Evolutionary conservation across 768 basidiomycete genomes (phyloP).

Genomic region (Termitomyces sp.): DNA sequence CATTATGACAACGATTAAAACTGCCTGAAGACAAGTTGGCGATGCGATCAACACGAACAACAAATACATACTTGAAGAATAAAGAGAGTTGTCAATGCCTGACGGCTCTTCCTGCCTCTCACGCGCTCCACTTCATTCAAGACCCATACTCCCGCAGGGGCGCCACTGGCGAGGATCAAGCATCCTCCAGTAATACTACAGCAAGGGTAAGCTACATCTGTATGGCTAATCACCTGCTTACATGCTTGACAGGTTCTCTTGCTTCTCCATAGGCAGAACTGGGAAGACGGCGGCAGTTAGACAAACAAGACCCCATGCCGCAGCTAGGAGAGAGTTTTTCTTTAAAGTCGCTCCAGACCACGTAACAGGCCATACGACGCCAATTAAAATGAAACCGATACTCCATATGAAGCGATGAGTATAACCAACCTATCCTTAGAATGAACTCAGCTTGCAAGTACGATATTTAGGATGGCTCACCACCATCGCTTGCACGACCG

Average conservation of each 20-base stretch:
- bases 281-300: constrained; percentile 62
- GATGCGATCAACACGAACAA: neutral
- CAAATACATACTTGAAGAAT: constrained; percentile 17
- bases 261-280: constrained; percentile 64
- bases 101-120: constrained; percentile 7
- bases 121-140: constrained; percentile 4
- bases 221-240: constrained; percentile 25
- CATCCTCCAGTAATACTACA: constrained; percentile 44
- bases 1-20: constrained; percentile 42
- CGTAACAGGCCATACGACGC: constrained; percentile 58
- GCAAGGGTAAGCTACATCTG: neutral
- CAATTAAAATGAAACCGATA: constrained; percentile 52
- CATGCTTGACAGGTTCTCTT: constrained; percentile 58
- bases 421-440: constrained; percentile 60
- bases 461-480: constrained; percentile 33
- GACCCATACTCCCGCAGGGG: constrained; percentile 8
- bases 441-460: neutral
- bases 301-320: constrained; percentile 46
- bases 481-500: constrained; percentile 63
- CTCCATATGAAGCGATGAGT: constrained; percentile 70
- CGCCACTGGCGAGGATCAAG: constrained; percentile 34
- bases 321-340: constrained; percentile 18
- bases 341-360: constrained; percentile 35
- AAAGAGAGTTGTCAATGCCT: constrained; percentile 3
- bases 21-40: constrained; percentile 24